Evolutionary conservation across 2,329 filamentous ascomycete species (phyloP).

Genomic region (Escovopsis sp.): DNA sequence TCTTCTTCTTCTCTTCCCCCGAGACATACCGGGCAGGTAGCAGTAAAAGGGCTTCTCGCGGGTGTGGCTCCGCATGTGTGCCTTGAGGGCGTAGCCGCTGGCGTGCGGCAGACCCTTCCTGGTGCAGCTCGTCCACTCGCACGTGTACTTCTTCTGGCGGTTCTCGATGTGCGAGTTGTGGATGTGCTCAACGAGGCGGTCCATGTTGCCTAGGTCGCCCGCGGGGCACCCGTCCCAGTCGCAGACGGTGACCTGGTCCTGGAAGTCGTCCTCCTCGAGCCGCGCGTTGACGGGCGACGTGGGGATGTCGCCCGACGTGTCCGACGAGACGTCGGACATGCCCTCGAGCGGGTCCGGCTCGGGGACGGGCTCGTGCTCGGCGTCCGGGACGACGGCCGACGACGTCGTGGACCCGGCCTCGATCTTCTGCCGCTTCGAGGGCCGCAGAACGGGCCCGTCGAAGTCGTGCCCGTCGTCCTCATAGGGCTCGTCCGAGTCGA

Average conservation of each 20-base stretch:
- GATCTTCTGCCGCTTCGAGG: slow-evolving; percentile 33
- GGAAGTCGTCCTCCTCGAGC: slow-evolving; percentile 58
- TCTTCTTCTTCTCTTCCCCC: too few relatives aligned
- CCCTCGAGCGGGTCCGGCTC: slow-evolving; percentile 39
- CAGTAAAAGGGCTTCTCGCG: slow-evolving; percentile 98
- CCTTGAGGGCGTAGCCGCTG: slow-evolving; percentile 87
- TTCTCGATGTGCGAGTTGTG: slow-evolving; percentile 91
- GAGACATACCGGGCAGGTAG: slow-evolving; percentile 62
- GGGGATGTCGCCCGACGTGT: slow-evolving; percentile 76
- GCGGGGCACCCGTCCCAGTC: slow-evolving; percentile 62
- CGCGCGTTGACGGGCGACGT: slow-evolving; percentile 53
- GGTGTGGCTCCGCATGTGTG: slow-evolving; percentile 95
- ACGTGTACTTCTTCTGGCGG: slow-evolving; percentile 93
- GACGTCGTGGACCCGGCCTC: slow-evolving; percentile 30
- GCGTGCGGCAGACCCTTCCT: slow-evolving; percentile 85
- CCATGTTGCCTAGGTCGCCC: slow-evolving; percentile 66
- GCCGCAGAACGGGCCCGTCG: slow-evolving; percentile 26
- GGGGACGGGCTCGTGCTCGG: slow-evolving; percentile 30
- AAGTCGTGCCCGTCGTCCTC: slow-evolving; percentile 31
- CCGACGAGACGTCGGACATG: slow-evolving; percentile 67
- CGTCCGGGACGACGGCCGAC: slow-evolving; percentile 27
- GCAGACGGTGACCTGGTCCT: slow-evolving; percentile 65
- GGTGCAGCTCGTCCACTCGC: slow-evolving; percentile 85
- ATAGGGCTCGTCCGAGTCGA: slow-evolving; percentile 30
- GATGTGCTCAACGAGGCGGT: slow-evolving; percentile 66